These are phyloP conservation scores for Polytrichum formosum DNA, from an alignment of 225 moss, liverwort and hornwort species.

Conservation along the genomic window DNA sequence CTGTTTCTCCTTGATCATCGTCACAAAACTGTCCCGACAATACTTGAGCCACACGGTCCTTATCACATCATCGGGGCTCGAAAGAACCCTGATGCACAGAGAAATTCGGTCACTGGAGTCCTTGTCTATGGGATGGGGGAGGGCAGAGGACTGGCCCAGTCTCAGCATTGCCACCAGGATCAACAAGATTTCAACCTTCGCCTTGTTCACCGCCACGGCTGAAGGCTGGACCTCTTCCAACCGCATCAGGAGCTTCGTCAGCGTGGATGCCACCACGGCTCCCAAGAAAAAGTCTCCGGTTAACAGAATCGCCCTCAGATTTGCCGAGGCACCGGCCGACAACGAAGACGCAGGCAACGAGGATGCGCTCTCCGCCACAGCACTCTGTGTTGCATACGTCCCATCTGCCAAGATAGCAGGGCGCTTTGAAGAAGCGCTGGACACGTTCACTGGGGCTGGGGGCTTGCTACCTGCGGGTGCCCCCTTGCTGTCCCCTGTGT, in stretches of 20 bases:
- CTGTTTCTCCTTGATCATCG: constrained; percentile 94
- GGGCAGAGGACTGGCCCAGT: constrained; percentile 77
- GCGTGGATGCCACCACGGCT: constrained; percentile 80
- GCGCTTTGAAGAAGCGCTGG: constrained; percentile 77
- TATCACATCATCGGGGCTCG: constrained; percentile 83
- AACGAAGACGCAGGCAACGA: constrained; percentile 35
- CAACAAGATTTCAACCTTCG: constrained; percentile 69
- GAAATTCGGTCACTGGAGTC: constrained; percentile 85
- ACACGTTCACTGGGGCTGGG: constrained; percentile 55
- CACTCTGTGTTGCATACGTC: constrained; percentile 94
- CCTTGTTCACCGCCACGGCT: constrained; percentile 59
- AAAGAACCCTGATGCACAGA: constrained; percentile 79
- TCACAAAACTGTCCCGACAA: constrained; percentile 88
- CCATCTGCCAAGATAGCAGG: constrained; percentile 95
- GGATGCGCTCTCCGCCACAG: constrained; percentile 67
- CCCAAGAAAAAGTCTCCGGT: constrained; percentile 96
- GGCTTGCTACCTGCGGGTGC: constrained; percentile 28
- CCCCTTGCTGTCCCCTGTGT: constrained; percentile 36
- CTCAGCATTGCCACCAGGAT: constrained; percentile 84
- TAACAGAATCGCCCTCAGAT: constrained; percentile 73
- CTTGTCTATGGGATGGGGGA: constrained; percentile 89
- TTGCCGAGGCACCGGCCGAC: constrained; percentile 48
- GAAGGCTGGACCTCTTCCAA: constrained; percentile 63
- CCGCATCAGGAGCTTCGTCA: constrained; percentile 85
- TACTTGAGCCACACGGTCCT: constrained; percentile 86